phyloP scores from a whole-genome alignment of 108 stramenopile genomes.

The Nitzschia palea region DNA sequence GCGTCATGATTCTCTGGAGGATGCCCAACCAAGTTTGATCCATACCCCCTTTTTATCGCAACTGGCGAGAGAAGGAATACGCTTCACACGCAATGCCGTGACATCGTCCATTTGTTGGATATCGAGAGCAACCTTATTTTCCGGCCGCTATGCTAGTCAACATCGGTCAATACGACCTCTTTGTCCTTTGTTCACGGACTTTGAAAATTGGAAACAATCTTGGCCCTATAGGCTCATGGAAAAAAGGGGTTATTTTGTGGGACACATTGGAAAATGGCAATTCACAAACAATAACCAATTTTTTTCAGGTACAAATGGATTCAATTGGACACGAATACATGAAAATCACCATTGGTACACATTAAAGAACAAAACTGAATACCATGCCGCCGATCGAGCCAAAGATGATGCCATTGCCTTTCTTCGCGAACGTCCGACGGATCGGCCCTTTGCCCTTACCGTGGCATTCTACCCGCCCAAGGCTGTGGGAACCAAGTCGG shows the following conservation, averaged over 20 bases:
- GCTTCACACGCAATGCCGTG: constrained; percentile 67
- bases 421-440: constrained; percentile 41
- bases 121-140: constrained; percentile 59
- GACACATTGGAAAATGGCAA: constrained; percentile 68
- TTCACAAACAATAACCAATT: neutral
- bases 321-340: constrained; percentile 8
- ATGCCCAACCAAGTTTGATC: constrained; percentile 26
- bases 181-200: neutral
- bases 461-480: constrained; percentile 77
- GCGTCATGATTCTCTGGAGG: constrained; percentile 36
- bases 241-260: constrained; percentile 50
- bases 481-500: constrained; percentile 29
- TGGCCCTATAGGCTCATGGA: constrained; percentile 42
- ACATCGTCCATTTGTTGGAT: constrained; percentile 74
- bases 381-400: constrained; percentile 45
- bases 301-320: constrained; percentile 1
- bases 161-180: constrained; percentile 25
- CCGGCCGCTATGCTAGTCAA: constrained; percentile 61
- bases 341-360: constrained; percentile 17
- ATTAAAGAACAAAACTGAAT: neutral
- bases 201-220: constrained; percentile 53
- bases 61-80: constrained; percentile 61
- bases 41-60: constrained; percentile 64
- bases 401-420: constrained; percentile 55
- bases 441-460: constrained; percentile 60